These are phyloP conservation scores for Rhododendron simsii DNA, from an alignment of 148 eudicot species.

Conservation along the genomic window DNA sequence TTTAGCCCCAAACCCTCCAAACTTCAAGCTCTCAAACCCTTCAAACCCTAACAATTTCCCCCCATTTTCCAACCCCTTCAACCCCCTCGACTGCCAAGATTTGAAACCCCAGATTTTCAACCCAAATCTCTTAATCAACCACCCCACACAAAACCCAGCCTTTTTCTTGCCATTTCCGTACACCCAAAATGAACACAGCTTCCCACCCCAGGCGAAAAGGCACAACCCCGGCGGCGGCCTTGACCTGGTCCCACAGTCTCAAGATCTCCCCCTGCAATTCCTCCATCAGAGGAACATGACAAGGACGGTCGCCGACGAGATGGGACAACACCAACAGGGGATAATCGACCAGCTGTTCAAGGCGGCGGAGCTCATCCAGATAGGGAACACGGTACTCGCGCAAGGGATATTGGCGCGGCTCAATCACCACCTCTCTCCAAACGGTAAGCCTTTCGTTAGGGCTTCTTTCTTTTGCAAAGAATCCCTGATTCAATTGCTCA, in stretches of 20 bases:
- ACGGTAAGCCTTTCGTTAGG: constrained; percentile 74
- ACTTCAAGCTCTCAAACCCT: constrained; percentile 18
- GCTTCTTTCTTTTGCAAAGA: constrained; percentile 80
- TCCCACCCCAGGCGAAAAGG: constrained; percentile 54
- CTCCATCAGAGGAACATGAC: constrained; percentile 29
- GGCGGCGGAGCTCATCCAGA: constrained; percentile 72
- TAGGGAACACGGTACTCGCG: constrained; percentile 82
- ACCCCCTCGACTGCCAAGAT: constrained; percentile 27
- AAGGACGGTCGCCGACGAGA: constrained; percentile 36
- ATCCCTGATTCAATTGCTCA: constrained; percentile 57
- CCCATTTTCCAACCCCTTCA: constrained; percentile 1
- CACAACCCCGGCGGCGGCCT: constrained; percentile 61
- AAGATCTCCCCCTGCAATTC: constrained; percentile 25
- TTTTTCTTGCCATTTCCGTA: constrained; percentile 40
- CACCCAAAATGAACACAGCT: constrained; percentile 29
- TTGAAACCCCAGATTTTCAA: constrained; percentile 46
- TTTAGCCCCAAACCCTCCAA: constrained; percentile 9
- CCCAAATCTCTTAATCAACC: constrained; percentile 46
- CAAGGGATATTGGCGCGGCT: constrained; percentile 99
- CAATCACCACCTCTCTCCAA: constrained; percentile 94
- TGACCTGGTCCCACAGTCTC: constrained; percentile 17
- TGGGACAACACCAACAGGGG: constrained; percentile 49
- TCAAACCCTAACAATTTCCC: constrained; percentile 14
- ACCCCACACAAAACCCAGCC: constrained; percentile 38
- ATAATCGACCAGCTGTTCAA: constrained; percentile 72